These are phyloP conservation scores for Microcyclospora tardicrescens DNA, from an alignment of 2,329 filamentous ascomycete genomes.

Conservation along the genomic window DNA sequence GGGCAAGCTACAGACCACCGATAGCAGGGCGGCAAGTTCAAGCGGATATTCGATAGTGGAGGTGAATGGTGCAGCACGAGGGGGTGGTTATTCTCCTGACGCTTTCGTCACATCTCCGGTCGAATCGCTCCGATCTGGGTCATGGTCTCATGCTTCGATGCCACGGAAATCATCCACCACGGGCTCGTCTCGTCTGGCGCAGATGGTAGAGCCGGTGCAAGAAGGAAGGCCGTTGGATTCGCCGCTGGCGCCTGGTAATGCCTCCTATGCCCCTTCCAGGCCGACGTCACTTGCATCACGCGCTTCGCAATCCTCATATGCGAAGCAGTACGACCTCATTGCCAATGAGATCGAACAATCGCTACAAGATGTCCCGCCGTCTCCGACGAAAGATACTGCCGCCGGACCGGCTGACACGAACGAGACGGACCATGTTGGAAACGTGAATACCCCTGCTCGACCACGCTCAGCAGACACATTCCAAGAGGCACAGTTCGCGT, in stretches of 20 bases:
- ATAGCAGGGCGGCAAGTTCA: conserved; percentile 49
- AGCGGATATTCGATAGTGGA: conserved; percentile 45
- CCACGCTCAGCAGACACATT: conserved; percentile 46
- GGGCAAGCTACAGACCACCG: conserved; percentile 3
- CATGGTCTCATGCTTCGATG: conserved; percentile 25
- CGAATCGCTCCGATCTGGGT: conserved; percentile 42
- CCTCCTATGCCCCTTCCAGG: conserved; percentile 11
- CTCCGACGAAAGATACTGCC: conserved; percentile 8
- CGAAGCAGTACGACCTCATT: conserved; percentile 18
- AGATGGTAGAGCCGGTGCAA: conserved; percentile 28
- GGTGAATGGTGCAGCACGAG: conserved; percentile 51
- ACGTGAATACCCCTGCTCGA: conserved; percentile 14
- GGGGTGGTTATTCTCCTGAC: conserved; percentile 57
- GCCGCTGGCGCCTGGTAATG: conserved; percentile 18
- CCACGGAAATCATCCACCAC: conserved; percentile 27
- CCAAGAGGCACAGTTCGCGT: conserved; percentile 53
- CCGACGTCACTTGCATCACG: conserved; percentile 9
- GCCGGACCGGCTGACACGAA: background rate
- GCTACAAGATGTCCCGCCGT: conserved; percentile 15
- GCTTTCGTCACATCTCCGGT: conserved; percentile 56
- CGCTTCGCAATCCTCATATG: conserved; percentile 16
- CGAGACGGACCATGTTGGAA: background rate
- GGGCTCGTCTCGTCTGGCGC: conserved; percentile 28
- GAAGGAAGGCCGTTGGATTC: conserved; percentile 24
- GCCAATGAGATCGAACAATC: conserved; percentile 18